phyloP scores from a whole-genome alignment of 306 rosid genomes.

The Carpinus fangiana region DNA sequence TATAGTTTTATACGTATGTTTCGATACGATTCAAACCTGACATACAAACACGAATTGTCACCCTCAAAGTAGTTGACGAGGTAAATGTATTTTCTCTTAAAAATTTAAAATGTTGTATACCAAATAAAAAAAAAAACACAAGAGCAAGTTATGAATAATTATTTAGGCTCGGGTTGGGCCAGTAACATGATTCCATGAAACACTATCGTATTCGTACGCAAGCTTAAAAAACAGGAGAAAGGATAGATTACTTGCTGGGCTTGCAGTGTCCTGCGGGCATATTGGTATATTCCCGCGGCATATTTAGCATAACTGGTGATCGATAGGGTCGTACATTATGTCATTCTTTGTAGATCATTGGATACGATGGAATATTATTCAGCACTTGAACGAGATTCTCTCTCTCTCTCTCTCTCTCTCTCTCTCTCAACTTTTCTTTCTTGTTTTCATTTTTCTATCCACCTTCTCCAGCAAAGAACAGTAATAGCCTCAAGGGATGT shows the following conservation, averaged over 20 bases:
- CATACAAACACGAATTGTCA: too few species aligned
- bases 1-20: too few species aligned
- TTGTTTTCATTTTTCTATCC: neutral
- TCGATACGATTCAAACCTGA: too few species aligned
- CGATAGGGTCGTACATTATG: neutral
- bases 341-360: too few species aligned
- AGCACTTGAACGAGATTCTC: slow-evolving; percentile 18
- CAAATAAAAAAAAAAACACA: too few species aligned
- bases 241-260: neutral
- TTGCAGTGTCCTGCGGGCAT: slow-evolving; percentile 13
- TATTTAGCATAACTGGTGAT: slow-evolving; percentile 7
- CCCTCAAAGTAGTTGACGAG: too few species aligned
- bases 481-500: neutral
- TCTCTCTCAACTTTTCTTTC: neutral
- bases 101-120: too few species aligned
- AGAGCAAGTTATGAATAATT: too few species aligned
- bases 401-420: slow-evolving; percentile 7
- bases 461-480: neutral
- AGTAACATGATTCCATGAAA: too few species aligned
- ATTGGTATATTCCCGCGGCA: slow-evolving; percentile 49
- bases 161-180: too few species aligned
- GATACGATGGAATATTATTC: neutral
- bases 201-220: too few species aligned
- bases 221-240: neutral
- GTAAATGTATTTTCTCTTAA: too few species aligned